Conservation (phyloP, 1,284 basidiomycete genomes). For the Pyrrhoderma lamaoense region DNA sequence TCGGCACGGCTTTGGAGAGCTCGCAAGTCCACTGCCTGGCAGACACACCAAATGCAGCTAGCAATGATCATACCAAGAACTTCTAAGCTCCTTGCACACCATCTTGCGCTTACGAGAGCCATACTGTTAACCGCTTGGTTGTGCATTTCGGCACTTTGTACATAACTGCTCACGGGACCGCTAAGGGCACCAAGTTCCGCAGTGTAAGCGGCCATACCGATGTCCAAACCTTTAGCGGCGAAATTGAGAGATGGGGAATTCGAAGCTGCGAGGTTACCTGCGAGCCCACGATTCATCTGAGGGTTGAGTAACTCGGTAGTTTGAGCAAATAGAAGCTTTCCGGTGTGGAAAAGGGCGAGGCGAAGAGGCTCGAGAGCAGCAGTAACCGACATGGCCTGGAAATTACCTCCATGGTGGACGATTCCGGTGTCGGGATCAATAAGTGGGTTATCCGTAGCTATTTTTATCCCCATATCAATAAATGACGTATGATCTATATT, state of each 20-base stretch:
- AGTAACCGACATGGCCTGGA: slow-evolving; percentile 82
- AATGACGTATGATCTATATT: too few relatives aligned
- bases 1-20: slow-evolving; percentile 62
- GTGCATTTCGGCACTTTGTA: slow-evolving; percentile 83
- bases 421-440: slow-evolving; percentile 59
- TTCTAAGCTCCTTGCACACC: slow-evolving; percentile 69
- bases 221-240: slow-evolving; percentile 81
- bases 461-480: too few relatives aligned
- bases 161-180: slow-evolving; percentile 78
- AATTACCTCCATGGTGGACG: slow-evolving; percentile 80
- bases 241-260: slow-evolving; percentile 75
- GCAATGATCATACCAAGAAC: slow-evolving; percentile 68
- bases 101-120: slow-evolving; percentile 73
- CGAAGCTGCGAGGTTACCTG: slow-evolving; percentile 71
- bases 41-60: slow-evolving; percentile 69
- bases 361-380: slow-evolving; percentile 87
- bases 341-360: slow-evolving; percentile 73
- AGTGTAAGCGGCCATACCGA: slow-evolving; percentile 74
- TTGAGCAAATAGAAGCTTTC: slow-evolving; percentile 79
- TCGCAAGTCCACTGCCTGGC: slow-evolving; percentile 77
- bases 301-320: slow-evolving; percentile 79
- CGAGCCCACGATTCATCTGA: slow-evolving; percentile 74
- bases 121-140: slow-evolving; percentile 83
- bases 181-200: slow-evolving; percentile 79
- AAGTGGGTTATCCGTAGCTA: slow-evolving; percentile 71